Percentiles rank a stretch among this genome's conserved stretches.
phyloP scores from a whole-genome alignment of 202 grass and related monocot genomes.

The Panicum virgatum region DNA sequence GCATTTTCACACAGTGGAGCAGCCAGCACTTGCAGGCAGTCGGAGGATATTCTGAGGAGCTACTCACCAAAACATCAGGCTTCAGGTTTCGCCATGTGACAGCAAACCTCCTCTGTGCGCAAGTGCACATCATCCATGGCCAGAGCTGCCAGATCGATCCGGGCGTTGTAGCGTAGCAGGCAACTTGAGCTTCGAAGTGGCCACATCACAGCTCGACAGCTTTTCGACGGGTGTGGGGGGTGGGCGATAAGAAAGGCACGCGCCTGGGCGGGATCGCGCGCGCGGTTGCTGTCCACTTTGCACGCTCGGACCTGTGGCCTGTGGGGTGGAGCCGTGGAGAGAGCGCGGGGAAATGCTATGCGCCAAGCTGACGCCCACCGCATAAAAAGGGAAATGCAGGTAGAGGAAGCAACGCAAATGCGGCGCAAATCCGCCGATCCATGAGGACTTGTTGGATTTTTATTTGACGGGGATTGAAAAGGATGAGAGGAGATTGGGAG shows the following conservation, averaged over 20 bases:
- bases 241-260: slow-evolving; percentile 17
- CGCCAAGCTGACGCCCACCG: slow-evolving; percentile 1
- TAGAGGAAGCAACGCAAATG: background rate
- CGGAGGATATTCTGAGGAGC: background rate
- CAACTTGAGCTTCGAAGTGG: slow-evolving; percentile 33
- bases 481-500: no score
- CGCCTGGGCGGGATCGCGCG: slow-evolving; percentile 10
- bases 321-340: no score
- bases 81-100: slow-evolving; percentile 12
- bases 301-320: no score
- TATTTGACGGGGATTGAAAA: no score
- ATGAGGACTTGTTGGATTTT: no score
- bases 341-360: no score
- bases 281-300: slow-evolving; percentile 33
- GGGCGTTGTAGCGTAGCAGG: slow-evolving; percentile 33
- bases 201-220: background rate
- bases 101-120: background rate
- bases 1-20: background rate
- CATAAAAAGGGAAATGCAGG: background rate
- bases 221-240: background rate
- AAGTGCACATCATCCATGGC: background rate
- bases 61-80: background rate
- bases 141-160: background rate
- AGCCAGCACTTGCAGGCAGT: background rate
- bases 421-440: background rate